Evolutionary conservation across 306 rosid species (phyloP).

Genomic region (Nissolia schottii): DNA sequence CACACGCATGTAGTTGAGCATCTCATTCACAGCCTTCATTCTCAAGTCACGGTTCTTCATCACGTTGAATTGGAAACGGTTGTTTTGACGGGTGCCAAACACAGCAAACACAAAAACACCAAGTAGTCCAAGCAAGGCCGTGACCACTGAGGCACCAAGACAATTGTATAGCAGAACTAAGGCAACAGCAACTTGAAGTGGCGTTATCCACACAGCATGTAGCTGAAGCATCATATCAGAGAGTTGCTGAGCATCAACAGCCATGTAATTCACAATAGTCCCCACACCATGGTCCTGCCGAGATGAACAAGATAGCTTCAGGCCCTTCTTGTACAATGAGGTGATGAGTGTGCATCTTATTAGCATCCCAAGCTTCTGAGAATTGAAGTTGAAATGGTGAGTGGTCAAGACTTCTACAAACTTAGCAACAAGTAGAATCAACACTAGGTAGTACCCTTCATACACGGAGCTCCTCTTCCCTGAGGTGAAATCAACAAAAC

Average conservation of each 20-base stretch:
- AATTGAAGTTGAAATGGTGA: conserved; percentile 68
- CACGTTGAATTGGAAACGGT: conserved; percentile 40
- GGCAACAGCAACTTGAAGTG: conserved; percentile 54
- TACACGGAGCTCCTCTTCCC: conserved; percentile 55
- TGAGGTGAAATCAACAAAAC: conserved; percentile 61
- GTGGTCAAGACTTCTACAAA: conserved; percentile 55
- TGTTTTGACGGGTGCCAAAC: conserved; percentile 30
- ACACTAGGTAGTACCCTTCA: conserved; percentile 69
- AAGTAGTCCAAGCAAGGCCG: conserved; percentile 39
- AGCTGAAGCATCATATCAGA: conserved; percentile 75
- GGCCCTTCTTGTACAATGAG: conserved; percentile 62
- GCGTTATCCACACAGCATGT: conserved; percentile 67
- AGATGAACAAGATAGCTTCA: conserved; percentile 52
- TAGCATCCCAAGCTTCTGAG: conserved; percentile 69
- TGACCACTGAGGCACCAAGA: conserved; percentile 43
- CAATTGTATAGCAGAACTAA: conserved; percentile 46
- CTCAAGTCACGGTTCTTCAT: conserved; percentile 73
- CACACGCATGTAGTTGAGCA: conserved; percentile 76
- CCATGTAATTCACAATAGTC: conserved; percentile 82
- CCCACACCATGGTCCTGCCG: conserved; percentile 73
- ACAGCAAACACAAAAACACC: conserved; percentile 38
- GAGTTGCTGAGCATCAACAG: conserved; percentile 74
- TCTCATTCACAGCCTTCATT: conserved; percentile 78
- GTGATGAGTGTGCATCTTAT: conserved; percentile 55
- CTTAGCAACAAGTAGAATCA: conserved; percentile 55